Base-by-base conservation (phyloP, 441 rosid species). In the Pelargonium citronellum region DNA sequence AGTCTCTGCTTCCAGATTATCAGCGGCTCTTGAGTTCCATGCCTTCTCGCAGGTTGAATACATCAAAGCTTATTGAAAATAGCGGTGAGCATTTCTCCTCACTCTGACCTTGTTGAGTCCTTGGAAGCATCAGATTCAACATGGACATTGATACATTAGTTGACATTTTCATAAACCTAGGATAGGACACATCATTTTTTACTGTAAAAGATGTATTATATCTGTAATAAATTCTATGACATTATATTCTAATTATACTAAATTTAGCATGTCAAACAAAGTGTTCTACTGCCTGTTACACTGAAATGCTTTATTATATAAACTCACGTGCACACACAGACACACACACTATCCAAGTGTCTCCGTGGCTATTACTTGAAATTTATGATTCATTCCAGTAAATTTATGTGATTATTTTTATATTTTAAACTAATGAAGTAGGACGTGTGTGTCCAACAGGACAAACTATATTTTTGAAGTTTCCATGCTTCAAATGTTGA, bases 1-100 rank as follows among this genome's bases (percentile, higher is more conserved):
- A 95, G 99, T 87, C 98, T 79, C 87, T 95, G 84, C 99, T 95
- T 89, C 98, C 96, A 84, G 99, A 95, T 90, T 95, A 95, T 83
- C 99, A 95, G 87, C 89, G 99, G 73, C 91, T 95, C 67, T 84
- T 95, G 82, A 95, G 99, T 84, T 95, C 99, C 78, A 83, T 79
- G 88, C 98, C 99, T 73, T 86, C 98, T 75, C 99, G 99, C 79
- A 95, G 99, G 85, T 79, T 95, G 89, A 95, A 95, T 81, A 81
- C 96, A 69, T 81, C 98, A 63, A 95, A 95, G 81, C 96, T 95
- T 73, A 74, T 92, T 69, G 99, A 95, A 82, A 92, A 95, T 78
- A 87, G 99, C 71, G 98, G 99, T 95, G 71, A 82, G 89, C 70
- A 43, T 64, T 27, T 74, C 64, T 67, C 65, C 64, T 65, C 12